Evolutionary conservation across 352 stramenopile genomes (phyloP).

Genomic region (Detonula confervacea): DNA sequence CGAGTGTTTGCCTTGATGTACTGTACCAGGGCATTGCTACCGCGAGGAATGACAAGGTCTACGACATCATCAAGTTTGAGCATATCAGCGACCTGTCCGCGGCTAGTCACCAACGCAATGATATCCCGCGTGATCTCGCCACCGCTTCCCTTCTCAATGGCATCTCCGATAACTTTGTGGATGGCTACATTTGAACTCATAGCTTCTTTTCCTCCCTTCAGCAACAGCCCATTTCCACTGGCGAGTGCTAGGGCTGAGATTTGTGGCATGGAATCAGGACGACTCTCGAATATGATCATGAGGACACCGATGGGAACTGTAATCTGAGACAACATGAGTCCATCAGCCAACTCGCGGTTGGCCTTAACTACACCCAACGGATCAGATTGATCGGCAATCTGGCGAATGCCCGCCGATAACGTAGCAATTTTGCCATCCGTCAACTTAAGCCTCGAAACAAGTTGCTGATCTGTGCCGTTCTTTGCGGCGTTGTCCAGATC

Average conservation of each 20-base stretch:
- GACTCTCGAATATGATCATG: slow-evolving; percentile 98
- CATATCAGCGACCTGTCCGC: slow-evolving; percentile 91
- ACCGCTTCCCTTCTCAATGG: slow-evolving; percentile 89
- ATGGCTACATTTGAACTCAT: slow-evolving; percentile 90
- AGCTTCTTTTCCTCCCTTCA: slow-evolving; percentile 98
- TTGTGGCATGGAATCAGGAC: slow-evolving; percentile 94
- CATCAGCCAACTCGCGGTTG: slow-evolving; percentile 89
- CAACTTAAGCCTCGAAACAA: slow-evolving; percentile 88
- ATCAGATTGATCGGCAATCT: slow-evolving; percentile 88
- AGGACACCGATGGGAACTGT: slow-evolving; percentile 96
- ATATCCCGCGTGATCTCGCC: slow-evolving; percentile 92
- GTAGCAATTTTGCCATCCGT: slow-evolving; percentile 93
- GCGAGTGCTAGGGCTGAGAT: slow-evolving; percentile 95
- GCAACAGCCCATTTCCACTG: slow-evolving; percentile 94
- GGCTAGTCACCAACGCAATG: slow-evolving; percentile 93
- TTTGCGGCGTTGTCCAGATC: slow-evolving; percentile 89
- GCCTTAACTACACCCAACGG: slow-evolving; percentile 81
- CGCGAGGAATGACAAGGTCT: slow-evolving; percentile 97
- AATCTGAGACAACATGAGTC: slow-evolving; percentile 92
- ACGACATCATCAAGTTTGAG: slow-evolving; percentile 96
- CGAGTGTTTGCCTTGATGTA: slow-evolving; percentile 97
- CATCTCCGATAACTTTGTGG: slow-evolving; percentile 93
- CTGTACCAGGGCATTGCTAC: slow-evolving; percentile 93
- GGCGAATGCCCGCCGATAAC: slow-evolving; percentile 93
- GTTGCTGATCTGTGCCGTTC: slow-evolving; percentile 64